These are phyloP conservation scores for Cladosporium austrohemisphaericum DNA, from an alignment of 2,329 filamentous ascomycete species.

Conservation along the genomic window DNA sequence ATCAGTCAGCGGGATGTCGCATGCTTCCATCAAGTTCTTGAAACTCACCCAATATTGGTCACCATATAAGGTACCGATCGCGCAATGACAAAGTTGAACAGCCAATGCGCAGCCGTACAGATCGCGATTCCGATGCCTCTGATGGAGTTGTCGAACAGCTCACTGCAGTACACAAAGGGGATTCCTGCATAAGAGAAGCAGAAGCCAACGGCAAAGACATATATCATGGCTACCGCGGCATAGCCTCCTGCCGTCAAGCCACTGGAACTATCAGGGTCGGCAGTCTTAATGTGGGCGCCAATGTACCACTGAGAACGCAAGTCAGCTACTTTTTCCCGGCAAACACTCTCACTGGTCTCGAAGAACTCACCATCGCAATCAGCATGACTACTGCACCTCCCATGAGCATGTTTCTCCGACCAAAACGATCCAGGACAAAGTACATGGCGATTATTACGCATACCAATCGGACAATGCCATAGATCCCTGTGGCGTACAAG, in stretches of 20 bases:
- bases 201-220: conserved; percentile 18
- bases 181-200: conserved; percentile 19
- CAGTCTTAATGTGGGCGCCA: conserved; percentile 7
- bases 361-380: conserved; percentile 11
- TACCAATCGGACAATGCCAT: conserved; percentile 24
- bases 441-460: conserved; percentile 23
- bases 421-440: conserved; percentile 16
- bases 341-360: no score
- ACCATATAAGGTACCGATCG: conserved; percentile 20
- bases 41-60: conserved; percentile 1
- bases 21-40: neutral
- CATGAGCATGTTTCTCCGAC: conserved; percentile 21
- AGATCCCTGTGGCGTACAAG: conserved; percentile 25
- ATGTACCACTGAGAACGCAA: conserved; percentile 16
- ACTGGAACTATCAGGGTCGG: neutral
- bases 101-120: conserved; percentile 21
- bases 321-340: no score
- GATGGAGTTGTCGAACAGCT: conserved; percentile 14
- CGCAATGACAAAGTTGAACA: conserved; percentile 24
- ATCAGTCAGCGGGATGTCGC: no score
- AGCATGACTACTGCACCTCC: conserved; percentile 19
- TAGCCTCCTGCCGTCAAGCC: conserved; percentile 12
- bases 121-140: conserved; percentile 17
- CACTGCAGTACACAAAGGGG: conserved; percentile 16
- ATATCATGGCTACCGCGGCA: conserved; percentile 19